Evolutionary conservation across 768 basidiomycete species (phyloP).

Genomic region (Antrodiella citrinella): DNA sequence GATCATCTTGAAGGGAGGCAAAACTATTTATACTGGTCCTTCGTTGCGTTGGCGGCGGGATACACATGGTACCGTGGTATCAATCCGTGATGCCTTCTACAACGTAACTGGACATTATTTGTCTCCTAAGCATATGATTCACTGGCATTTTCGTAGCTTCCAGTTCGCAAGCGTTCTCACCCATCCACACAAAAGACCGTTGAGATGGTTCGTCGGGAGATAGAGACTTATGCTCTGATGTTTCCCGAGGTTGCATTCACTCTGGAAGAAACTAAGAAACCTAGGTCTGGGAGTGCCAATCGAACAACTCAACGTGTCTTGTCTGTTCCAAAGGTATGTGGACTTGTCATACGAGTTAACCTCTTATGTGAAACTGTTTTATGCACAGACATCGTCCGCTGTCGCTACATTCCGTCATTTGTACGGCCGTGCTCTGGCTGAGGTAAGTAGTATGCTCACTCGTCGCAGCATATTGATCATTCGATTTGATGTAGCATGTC

Average conservation of each 20-base stretch:
- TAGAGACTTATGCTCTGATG: constrained; percentile 67
- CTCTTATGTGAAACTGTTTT: not conserved
- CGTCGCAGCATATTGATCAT: no score
- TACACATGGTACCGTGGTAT: constrained; percentile 70
- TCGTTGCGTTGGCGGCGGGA: constrained; percentile 72
- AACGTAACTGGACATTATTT: no score
- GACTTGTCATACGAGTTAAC: not conserved
- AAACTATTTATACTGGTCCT: constrained; percentile 59
- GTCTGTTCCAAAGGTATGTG: constrained; percentile 58
- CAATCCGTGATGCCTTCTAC: constrained; percentile 83
- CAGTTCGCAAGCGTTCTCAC: constrained; percentile 72
- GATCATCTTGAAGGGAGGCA: constrained; percentile 70
- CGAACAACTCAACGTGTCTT: constrained; percentile 36
- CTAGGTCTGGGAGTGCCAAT: constrained; percentile 26
- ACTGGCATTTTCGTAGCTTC: constrained; percentile 42
- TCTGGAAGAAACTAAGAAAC: constrained; percentile 45
- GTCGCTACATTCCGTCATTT: constrained; percentile 64
- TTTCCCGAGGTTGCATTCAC: constrained; percentile 66
- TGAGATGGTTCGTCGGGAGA: constrained; percentile 59
- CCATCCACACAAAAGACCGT: constrained; percentile 48
- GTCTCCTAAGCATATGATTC: constrained; percentile 3
- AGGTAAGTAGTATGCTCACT: constrained; percentile 51
- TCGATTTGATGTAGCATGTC: constrained; percentile 46
- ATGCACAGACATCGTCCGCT: constrained; percentile 52
- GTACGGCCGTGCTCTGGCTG: constrained; percentile 62